Conservation (phyloP, 371 early-diverging fungal species). For the Zychaea mexicana region DNA sequence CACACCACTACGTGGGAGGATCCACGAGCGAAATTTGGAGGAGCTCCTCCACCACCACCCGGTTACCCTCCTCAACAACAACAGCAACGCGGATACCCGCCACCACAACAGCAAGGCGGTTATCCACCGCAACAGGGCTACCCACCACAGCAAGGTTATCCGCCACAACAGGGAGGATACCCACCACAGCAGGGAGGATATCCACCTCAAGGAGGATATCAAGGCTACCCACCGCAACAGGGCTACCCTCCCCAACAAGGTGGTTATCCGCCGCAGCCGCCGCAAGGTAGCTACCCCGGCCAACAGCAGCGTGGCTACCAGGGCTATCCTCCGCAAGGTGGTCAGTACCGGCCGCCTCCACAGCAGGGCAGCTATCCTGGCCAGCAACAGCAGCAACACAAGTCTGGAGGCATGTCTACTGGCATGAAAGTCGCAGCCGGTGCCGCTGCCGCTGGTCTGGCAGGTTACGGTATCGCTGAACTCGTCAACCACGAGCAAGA, state of each 20-base stretch:
- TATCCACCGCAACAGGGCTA: conserved; percentile 19
- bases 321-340: no score
- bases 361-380: conserved; percentile 6
- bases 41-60: conserved; percentile 23
- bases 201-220: conserved; percentile 15
- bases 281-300: conserved; percentile 9
- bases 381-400: conserved; percentile 10
- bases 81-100: conserved; percentile 8
- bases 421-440: conserved; percentile 48
- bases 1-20: conserved; percentile 69
- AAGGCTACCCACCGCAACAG: conserved; percentile 16
- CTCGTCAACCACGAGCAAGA: conserved; percentile 42
- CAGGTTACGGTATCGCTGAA: conserved; percentile 44
- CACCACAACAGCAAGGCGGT: conserved; percentile 20
- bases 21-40: conserved; percentile 27
- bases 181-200: conserved; percentile 10
- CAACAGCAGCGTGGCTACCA: conserved; percentile 7
- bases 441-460: conserved; percentile 40
- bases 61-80: conserved; percentile 12
- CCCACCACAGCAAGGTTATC: conserved; percentile 16
- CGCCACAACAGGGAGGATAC: conserved; percentile 9
- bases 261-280: conserved; percentile 11
- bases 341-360: no score
- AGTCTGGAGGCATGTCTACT: conserved; percentile 31
- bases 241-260: conserved; percentile 14